These are phyloP conservation scores for Dryadomyces quercivorus DNA, from an alignment of 2,329 filamentous ascomycete genomes.

Conservation along the genomic window DNA sequence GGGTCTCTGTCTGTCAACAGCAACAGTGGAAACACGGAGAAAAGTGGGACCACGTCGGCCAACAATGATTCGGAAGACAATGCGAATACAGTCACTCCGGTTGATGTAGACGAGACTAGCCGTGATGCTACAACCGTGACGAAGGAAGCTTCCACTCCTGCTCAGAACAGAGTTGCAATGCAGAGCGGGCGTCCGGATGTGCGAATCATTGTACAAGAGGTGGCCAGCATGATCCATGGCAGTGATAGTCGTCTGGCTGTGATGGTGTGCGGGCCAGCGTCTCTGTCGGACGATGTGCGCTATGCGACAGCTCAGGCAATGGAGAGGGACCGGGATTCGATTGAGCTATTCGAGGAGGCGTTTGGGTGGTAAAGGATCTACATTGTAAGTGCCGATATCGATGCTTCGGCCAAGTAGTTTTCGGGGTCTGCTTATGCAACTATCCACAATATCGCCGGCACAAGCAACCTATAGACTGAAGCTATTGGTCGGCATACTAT, in stretches of 20 bases:
- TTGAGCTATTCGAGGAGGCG: slow-evolving; percentile 5
- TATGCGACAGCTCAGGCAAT: neutral
- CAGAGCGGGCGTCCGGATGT: neutral
- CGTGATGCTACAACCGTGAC: neutral
- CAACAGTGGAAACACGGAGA: neutral
- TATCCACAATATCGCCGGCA: neutral
- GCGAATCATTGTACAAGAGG: neutral
- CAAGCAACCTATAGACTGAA: neutral
- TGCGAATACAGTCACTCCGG: neutral
- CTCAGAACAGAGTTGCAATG: neutral
- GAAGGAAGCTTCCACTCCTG: neutral
- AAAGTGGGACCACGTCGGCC: neutral
- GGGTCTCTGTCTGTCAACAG: neutral
- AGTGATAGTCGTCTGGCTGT: slow-evolving; percentile 1
- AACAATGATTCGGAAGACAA: neutral
- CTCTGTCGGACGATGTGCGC: slow-evolving; percentile 1
- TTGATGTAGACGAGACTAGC: neutral
- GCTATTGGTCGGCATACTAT: neutral
- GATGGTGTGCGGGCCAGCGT: slow-evolving; percentile 3
- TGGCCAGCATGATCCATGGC: neutral
- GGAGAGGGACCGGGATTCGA: neutral
- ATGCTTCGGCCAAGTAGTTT: neutral
- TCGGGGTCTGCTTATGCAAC: neutral
- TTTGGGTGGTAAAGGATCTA: slow-evolving; percentile 4
- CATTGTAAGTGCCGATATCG: neutral